These are phyloP conservation scores for Serendipita sp. DNA, from an alignment of 768 basidiomycete genomes.

Conservation along the genomic window DNA sequence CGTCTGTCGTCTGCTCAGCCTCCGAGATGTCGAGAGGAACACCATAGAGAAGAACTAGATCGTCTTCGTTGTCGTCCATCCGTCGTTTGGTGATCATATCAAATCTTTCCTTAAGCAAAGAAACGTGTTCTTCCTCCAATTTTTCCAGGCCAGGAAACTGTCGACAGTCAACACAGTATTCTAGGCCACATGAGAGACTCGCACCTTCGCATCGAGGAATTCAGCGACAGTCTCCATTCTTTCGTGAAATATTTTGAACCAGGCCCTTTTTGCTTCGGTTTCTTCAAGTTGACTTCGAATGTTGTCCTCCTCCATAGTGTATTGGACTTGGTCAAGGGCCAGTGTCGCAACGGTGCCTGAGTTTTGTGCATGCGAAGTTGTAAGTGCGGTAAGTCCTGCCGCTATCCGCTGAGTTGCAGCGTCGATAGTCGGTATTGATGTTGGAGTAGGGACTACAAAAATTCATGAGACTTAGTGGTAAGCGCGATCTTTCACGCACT, in stretches of 20 bases:
- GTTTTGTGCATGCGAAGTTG: constrained; percentile 50
- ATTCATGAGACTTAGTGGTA: not conserved
- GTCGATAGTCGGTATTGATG: constrained; percentile 46
- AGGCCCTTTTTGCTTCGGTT: constrained; percentile 63
- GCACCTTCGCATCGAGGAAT: constrained; percentile 80
- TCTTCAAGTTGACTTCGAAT: constrained; percentile 56
- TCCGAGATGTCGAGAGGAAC: constrained; percentile 22
- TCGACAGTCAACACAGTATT: constrained; percentile 8
- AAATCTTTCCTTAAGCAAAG: constrained; percentile 54
- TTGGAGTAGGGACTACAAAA: constrained; percentile 43
- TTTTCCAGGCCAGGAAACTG: constrained; percentile 67
- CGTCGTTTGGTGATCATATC: constrained; percentile 43
- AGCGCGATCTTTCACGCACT: constrained; percentile 30
- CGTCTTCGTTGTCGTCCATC: constrained; percentile 61
- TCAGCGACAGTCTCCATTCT: constrained; percentile 69
- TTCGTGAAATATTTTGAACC: constrained; percentile 63
- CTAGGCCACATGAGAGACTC: constrained; percentile 7
- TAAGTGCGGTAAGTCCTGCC: constrained; percentile 40
- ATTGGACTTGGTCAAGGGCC: constrained; percentile 42
- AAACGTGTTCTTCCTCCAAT: constrained; percentile 57
- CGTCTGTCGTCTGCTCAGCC: constrained; percentile 33
- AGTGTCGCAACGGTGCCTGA: constrained; percentile 39
- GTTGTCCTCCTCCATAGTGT: constrained; percentile 52
- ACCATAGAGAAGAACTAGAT: constrained; percentile 55
- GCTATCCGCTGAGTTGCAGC: constrained; percentile 45